Conservation (phyloP, 257 asterid genomes). For the Solanum peruvianum region DNA sequence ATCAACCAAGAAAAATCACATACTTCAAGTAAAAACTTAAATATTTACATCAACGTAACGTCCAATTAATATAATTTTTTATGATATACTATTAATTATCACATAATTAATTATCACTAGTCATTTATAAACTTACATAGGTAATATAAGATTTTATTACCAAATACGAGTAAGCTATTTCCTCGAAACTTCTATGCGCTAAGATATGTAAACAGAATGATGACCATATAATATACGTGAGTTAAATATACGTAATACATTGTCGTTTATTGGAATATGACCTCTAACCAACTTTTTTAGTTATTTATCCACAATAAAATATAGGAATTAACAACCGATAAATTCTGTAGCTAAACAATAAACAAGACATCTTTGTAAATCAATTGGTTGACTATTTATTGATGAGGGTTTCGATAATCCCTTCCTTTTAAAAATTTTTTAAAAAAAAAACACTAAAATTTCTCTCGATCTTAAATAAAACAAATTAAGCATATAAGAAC, state of each 20-base stretch:
- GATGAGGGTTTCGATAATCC: no score
- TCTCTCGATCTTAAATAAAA: neutral
- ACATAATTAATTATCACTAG: neutral
- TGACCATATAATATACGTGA: neutral
- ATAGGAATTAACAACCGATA: neutral
- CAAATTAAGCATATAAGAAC: neutral
- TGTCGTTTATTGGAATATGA: neutral
- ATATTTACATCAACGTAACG: neutral
- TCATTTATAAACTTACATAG: neutral
- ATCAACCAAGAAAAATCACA: neutral
- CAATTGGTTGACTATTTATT: neutral
- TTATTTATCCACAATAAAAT: neutral
- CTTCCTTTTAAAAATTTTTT: neutral
- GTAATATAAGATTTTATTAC: neutral
- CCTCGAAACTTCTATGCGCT: neutral
- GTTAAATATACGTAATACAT: neutral
- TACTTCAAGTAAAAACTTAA: neutral
- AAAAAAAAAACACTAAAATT: no score
- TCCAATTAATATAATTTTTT: neutral
- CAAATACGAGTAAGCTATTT: neutral
- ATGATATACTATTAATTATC: neutral
- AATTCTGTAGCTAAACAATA: neutral
- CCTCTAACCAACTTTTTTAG: neutral
- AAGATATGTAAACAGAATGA: neutral
- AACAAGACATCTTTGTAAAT: neutral